Conservation (phyloP, 176 grass and related monocot genomes). For the Musa itinerans region DNA sequence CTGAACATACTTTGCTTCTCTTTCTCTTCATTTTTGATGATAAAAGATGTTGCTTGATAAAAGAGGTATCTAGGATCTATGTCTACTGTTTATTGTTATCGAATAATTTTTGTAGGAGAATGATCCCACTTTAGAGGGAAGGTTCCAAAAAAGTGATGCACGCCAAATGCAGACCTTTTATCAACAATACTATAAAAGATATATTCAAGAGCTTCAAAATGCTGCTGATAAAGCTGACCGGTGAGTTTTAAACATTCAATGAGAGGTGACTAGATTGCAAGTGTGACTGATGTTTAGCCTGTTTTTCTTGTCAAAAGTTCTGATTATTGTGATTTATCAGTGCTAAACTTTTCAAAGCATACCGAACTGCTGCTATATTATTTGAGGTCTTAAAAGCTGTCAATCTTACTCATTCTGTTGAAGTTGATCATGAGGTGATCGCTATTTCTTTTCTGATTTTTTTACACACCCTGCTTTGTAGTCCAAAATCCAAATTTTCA, state of each 20-base stretch:
- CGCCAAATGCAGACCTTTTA: slow-evolving; percentile 89
- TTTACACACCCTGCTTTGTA: neutral
- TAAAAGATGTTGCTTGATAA: neutral
- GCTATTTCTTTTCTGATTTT: neutral
- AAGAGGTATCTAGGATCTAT: neutral
- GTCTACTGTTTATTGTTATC: neutral
- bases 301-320: slow-evolving; percentile 8
- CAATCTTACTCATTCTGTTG: slow-evolving; percentile 62
- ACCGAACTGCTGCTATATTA: slow-evolving; percentile 79
- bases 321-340: slow-evolving; percentile 39
- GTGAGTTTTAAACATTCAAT: slow-evolving; percentile 21
- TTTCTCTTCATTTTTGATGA: no score
- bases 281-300: neutral
- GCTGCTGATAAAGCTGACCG: slow-evolving; percentile 67
- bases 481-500: neutral
- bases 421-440: slow-evolving; percentile 86
- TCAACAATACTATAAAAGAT: slow-evolving; percentile 81
- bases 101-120: slow-evolving; percentile 40
- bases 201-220: slow-evolving; percentile 83
- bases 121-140: slow-evolving; percentile 60
- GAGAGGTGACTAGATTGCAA: neutral
- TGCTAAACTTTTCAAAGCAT: slow-evolving; percentile 76
- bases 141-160: slow-evolving; percentile 64
- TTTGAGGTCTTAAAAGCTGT: slow-evolving; percentile 95
- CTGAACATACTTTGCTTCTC: neutral